phyloP scores from a whole-genome alignment of 2,329 filamentous ascomycete species.

The Cladophialophora exuberans region DNA sequence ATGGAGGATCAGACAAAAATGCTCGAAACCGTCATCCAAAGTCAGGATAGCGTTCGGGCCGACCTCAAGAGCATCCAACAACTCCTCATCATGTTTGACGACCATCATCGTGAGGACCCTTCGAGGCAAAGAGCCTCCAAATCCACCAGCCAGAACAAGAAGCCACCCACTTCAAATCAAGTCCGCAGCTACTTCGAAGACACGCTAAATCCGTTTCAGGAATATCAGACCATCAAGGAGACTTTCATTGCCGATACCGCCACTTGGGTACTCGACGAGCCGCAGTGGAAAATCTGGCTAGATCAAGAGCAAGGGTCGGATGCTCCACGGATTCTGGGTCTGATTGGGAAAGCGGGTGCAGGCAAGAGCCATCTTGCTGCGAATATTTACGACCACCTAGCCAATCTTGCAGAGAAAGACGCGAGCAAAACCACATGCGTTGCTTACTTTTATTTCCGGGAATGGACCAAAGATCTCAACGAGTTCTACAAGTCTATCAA shows the following conservation, averaged over 20 bases:
- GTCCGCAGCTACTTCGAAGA: constrained; percentile 11
- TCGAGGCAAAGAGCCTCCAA: constrained; percentile 1
- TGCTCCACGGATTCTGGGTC: neutral
- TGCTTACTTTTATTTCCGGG: constrained; percentile 7
- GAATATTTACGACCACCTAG: neutral
- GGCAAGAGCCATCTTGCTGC: constrained; percentile 11
- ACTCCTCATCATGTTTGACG: constrained; percentile 6
- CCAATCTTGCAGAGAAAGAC: constrained; percentile 4
- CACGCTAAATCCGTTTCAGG: neutral
- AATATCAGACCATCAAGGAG: constrained; percentile 7
- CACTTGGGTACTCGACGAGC: constrained; percentile 12
- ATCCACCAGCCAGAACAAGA: constrained; percentile 1
- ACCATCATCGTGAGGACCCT: constrained; percentile 1
- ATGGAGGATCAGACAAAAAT: constrained; percentile 6
- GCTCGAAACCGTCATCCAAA: constrained; percentile 4
- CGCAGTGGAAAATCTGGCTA: constrained; percentile 4
- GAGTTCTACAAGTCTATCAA: constrained; percentile 10
- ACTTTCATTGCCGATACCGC: constrained; percentile 2
- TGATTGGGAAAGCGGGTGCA: neutral
- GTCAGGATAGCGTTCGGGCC: constrained; percentile 4
- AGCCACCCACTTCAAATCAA: constrained; percentile 2
- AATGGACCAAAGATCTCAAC: constrained; percentile 11
- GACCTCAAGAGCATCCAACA: constrained; percentile 7
- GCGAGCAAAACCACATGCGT: constrained; percentile 3
- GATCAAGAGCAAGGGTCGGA: neutral